Conservation (phyloP, 2,329 filamentous ascomycete genomes). For the Talaromyces sp. region DNA sequence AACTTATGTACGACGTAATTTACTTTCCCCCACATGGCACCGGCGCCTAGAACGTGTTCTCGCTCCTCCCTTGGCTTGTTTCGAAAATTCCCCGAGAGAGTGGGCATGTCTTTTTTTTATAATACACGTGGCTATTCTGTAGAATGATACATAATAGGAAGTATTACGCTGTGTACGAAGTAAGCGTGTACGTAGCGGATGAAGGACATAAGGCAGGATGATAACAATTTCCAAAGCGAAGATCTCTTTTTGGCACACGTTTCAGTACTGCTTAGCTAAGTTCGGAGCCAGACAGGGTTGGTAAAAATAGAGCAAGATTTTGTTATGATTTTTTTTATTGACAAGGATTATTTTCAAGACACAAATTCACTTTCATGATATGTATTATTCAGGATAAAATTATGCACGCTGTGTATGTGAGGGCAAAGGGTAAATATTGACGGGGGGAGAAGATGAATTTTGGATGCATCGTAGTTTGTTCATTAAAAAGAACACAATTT, state of each 20-base stretch:
- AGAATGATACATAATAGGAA: background rate
- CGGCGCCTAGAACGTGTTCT: background rate
- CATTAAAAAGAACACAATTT: background rate
- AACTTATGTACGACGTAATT: no score
- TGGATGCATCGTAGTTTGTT: background rate
- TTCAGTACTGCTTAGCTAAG: background rate
- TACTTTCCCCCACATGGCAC: background rate
- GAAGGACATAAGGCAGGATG: background rate
- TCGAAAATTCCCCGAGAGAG: no score
- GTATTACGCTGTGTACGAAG: no score
- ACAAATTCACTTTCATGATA: background rate
- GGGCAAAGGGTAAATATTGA: background rate
- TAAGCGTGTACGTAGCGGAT: no score
- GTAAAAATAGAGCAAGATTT: background rate
- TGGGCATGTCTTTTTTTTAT: background rate
- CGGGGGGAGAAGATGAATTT: background rate
- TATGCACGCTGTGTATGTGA: background rate
- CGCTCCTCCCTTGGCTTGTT: background rate
- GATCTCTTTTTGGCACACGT: background rate
- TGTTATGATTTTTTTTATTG: background rate
- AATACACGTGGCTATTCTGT: background rate
- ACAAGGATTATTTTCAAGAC: background rate
- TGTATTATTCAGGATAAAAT: background rate
- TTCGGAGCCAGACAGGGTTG: background rate
- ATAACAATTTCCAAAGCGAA: no score